Evolutionary conservation across 371 early-diverging fungal species (phyloP).

Genomic region (Mucor saturninus): DNA sequence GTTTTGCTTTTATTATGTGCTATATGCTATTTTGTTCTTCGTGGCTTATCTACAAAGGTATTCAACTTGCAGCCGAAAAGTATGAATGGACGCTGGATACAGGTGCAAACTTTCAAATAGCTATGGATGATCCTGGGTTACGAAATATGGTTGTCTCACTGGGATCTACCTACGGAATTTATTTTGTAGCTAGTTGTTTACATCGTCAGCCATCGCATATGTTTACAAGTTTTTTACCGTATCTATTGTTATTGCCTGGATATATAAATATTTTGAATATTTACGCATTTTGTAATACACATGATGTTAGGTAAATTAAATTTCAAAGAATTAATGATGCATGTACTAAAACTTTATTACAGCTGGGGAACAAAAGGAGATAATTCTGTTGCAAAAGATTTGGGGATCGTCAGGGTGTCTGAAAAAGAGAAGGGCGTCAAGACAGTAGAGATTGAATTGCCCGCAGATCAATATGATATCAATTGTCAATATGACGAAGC

Average conservation of each 20-base stretch:
- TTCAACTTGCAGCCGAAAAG: conserved; percentile 37
- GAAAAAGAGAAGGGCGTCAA: conserved; percentile 51
- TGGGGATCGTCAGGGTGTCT: conserved; percentile 67
- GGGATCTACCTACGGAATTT: conserved; percentile 69
- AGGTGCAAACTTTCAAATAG: conserved; percentile 31
- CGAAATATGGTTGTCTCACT: conserved; percentile 63
- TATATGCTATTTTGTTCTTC: conserved; percentile 50
- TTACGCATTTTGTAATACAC: conserved; percentile 77
- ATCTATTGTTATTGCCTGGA: conserved; percentile 64
- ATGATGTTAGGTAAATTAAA: conserved; percentile 66
- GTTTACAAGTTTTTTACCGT: conserved; percentile 69
- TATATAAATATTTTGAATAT: conserved; percentile 71
- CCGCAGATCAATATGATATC: conserved; percentile 73
- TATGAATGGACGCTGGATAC: conserved; percentile 36
- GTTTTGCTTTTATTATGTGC: conserved; percentile 47
- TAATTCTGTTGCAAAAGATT: conserved; percentile 59
- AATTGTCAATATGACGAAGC: conserved; percentile 77
- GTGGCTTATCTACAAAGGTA: conserved; percentile 58
- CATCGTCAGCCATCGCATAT: conserved; percentile 73
- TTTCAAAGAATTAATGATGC: background rate
- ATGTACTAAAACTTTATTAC: background rate
- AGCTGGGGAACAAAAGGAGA: conserved; percentile 97
- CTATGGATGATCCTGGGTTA: conserved; percentile 52
- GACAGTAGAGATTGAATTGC: conserved; percentile 64
- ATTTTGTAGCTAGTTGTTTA: conserved; percentile 63